phyloP scores from a whole-genome alignment of 371 early-diverging fungal genomes.

The Actinomucor elegans region DNA sequence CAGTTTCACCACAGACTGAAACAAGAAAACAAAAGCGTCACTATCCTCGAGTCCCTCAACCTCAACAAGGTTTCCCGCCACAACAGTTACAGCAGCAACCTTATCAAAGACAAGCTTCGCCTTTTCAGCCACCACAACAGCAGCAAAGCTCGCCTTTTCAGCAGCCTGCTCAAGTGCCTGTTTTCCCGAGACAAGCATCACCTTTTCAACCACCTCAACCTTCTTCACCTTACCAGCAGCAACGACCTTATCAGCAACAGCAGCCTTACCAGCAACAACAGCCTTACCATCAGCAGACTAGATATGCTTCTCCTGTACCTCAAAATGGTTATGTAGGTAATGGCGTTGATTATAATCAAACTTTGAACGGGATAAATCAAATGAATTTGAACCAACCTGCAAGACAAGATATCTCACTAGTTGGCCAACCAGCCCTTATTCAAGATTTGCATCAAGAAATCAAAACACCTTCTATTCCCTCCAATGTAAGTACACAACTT shows the following conservation, averaged over 20 bases:
- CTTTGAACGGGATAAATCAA: conserved; percentile 30
- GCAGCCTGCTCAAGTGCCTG: too few species aligned
- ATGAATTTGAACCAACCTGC: conserved; percentile 18
- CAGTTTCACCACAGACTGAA: conserved; percentile 6
- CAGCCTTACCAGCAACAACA: not conserved
- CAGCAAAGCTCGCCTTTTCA: not conserved
- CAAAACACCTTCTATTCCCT: not conserved
- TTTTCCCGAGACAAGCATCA: not conserved
- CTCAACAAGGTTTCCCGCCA: not conserved
- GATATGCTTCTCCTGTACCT: not conserved
- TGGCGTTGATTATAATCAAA: not conserved
- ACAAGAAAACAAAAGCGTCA: conserved; percentile 9
- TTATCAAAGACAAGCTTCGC: not conserved
- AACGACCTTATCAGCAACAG: conserved; percentile 8
- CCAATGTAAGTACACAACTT: not conserved
- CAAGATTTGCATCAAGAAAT: conserved; percentile 36
- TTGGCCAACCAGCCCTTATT: conserved; percentile 56
- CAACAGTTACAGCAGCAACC: not conserved
- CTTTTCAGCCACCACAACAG: not conserved
- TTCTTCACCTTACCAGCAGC: too few species aligned
- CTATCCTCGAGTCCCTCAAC: conserved; percentile 1
- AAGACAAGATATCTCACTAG: conserved; percentile 36
- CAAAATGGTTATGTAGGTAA: not conserved
- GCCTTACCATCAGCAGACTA: not conserved
- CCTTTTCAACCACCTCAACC: too few species aligned